phyloP scores from a whole-genome alignment of 2,329 filamentous ascomycete genomes.

The Claviceps paspali region DNA sequence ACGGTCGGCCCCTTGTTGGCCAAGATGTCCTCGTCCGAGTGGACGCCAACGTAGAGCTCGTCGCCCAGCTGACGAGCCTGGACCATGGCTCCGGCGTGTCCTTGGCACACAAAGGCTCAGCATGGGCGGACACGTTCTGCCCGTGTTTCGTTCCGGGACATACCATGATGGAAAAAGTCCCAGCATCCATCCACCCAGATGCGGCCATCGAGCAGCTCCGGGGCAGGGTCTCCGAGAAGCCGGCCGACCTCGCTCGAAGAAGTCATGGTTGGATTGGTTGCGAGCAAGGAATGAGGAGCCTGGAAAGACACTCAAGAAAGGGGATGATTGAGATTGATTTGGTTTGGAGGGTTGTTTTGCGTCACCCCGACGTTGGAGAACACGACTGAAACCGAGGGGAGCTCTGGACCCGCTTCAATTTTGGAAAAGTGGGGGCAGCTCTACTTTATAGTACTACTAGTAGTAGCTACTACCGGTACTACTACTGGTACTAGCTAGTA shows the following conservation, averaged over 20 bases:
- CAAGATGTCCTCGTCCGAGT: constrained; percentile 89
- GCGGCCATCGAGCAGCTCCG: constrained; percentile 48
- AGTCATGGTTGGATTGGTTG: constrained; percentile 11
- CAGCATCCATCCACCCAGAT: constrained; percentile 99
- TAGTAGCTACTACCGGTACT: too few relatives aligned
- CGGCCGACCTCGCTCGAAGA: constrained; percentile 12
- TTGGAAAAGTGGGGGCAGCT: too few relatives aligned
- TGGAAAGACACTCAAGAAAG: too few relatives aligned
- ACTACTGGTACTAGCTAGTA: too few relatives aligned
- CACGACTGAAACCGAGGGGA: too few relatives aligned
- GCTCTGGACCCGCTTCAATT: too few relatives aligned
- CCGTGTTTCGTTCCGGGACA: too few relatives aligned
- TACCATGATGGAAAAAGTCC: constrained; percentile 96
- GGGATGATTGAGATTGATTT: too few relatives aligned
- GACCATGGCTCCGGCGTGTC: constrained; percentile 91
- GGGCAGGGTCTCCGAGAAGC: constrained; percentile 30
- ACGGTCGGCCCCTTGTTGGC: constrained; percentile 97
- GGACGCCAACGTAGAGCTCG: constrained; percentile 81
- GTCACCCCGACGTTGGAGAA: too few relatives aligned
- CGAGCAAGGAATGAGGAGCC: not conserved
- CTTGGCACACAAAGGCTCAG: constrained; percentile 31
- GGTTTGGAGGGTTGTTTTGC: too few relatives aligned
- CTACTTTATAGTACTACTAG: too few relatives aligned
- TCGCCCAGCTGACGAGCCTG: constrained; percentile 84
- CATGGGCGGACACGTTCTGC: not conserved